Conservation (phyloP, 106 monocot genomes). For the Iris macrosiphon region DNA sequence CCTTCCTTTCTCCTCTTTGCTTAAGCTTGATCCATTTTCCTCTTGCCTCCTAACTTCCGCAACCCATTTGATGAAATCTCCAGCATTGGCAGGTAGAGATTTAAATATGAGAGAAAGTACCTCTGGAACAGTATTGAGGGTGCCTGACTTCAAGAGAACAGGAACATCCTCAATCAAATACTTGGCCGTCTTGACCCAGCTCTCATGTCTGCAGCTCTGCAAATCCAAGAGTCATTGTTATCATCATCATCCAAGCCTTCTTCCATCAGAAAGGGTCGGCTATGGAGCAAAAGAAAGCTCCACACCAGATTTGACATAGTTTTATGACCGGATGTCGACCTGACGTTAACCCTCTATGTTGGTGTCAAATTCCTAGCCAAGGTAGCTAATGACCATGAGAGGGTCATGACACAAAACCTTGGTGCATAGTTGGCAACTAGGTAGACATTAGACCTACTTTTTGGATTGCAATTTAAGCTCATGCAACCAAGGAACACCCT, state of each 20-base stretch:
- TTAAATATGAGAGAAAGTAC: conserved; percentile 50
- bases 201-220: conserved; percentile 90
- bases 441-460: too few species aligned
- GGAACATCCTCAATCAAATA: conserved; percentile 73
- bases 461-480: too few species aligned
- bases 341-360: too few species aligned
- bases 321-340: too few species aligned
- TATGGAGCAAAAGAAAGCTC: background rate
- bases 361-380: too few species aligned
- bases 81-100: conserved; percentile 61
- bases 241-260: conserved; percentile 1
- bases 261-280: background rate
- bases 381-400: background rate
- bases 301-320: too few species aligned
- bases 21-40: conserved; percentile 46
- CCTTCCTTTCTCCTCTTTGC: conserved; percentile 77
- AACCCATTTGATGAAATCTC: conserved; percentile 89
- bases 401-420: too few species aligned
- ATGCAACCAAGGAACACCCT: too few species aligned
- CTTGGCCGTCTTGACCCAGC: conserved; percentile 62
- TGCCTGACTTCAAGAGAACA: conserved; percentile 39
- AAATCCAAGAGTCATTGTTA: too few species aligned
- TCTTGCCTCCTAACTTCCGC: conserved; percentile 74
- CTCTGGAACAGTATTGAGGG: conserved; percentile 30
- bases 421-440: too few species aligned